Evolutionary conservation across 306 rosid species (phyloP).

Genomic region (Castanospermum australe): DNA sequence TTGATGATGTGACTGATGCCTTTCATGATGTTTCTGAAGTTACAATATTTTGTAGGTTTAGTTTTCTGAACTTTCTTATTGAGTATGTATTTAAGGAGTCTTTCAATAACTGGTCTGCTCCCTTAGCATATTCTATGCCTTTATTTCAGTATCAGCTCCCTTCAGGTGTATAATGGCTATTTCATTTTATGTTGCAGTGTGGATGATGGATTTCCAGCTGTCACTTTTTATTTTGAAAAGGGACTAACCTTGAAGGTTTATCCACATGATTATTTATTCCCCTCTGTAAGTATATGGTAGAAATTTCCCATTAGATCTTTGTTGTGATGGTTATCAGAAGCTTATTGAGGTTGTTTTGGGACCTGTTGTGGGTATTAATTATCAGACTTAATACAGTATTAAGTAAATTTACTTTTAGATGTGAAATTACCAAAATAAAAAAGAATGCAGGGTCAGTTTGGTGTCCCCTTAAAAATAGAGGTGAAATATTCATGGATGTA

Average conservation of each 20-base stretch:
- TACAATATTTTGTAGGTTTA: slow-evolving; percentile 5
- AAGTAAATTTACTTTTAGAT: neutral
- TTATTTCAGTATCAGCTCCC: slow-evolving; percentile 23
- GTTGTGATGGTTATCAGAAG: neutral
- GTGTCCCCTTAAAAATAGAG: neutral
- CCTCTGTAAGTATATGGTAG: slow-evolving; percentile 60
- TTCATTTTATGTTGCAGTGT: slow-evolving; percentile 59
- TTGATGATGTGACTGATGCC: slow-evolving; percentile 10
- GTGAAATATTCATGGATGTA: neutral
- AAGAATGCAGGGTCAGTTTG: neutral
- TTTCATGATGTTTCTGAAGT: neutral
- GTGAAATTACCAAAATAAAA: neutral
- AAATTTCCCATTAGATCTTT: neutral
- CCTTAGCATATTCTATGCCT: neutral
- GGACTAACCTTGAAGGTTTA: slow-evolving; percentile 87
- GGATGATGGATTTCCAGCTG: slow-evolving; percentile 88
- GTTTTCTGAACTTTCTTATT: neutral
- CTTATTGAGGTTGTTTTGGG: slow-evolving; percentile 11
- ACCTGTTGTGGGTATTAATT: neutral
- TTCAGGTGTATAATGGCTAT: neutral
- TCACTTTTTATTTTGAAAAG: slow-evolving; percentile 77
- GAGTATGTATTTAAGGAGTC: slow-evolving; percentile 17
- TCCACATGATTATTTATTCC: slow-evolving; percentile 89
- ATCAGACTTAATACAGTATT: neutral
- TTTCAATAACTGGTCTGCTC: slow-evolving; percentile 8